Conservation (phyloP, 441 rosid genomes). For the Bruguiera hainesii region DNA sequence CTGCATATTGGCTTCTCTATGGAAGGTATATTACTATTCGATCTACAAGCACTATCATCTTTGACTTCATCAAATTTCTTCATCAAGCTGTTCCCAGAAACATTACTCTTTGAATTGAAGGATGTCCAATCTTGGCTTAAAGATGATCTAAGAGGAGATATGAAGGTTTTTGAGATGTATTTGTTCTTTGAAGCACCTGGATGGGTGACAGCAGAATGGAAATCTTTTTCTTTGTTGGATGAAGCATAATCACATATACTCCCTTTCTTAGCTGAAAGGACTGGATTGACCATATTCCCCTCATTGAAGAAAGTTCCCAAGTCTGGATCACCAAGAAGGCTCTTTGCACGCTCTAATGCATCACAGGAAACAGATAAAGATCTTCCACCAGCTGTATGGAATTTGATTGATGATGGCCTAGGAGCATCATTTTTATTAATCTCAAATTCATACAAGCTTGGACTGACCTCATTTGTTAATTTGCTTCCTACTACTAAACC, state of each 20-base stretch:
- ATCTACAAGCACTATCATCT: not conserved
- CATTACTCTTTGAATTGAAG: constrained; percentile 30
- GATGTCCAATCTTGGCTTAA: constrained; percentile 35
- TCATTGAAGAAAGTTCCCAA: constrained; percentile 52
- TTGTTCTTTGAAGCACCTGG: constrained; percentile 41
- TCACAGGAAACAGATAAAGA: constrained; percentile 78
- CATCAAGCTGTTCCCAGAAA: constrained; percentile 42
- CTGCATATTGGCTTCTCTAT: constrained; percentile 27
- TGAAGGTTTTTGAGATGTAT: constrained; percentile 41
- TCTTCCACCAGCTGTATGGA: constrained; percentile 91
- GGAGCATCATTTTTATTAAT: constrained; percentile 27
- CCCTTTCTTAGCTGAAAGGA: constrained; percentile 32
- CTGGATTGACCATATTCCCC: constrained; percentile 35
- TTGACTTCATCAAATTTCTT: constrained; percentile 51
- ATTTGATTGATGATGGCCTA: constrained; percentile 61
- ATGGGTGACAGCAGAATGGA: constrained; percentile 30
- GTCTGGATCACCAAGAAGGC: constrained; percentile 93
- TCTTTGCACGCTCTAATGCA: constrained; percentile 85
- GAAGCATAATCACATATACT: constrained; percentile 28
- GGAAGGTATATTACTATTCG: constrained; percentile 26
- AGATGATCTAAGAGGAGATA: constrained; percentile 55
- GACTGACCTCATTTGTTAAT: constrained; percentile 22
- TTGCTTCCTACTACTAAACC: constrained; percentile 29
- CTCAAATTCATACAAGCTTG: constrained; percentile 30
- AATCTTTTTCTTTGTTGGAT: constrained; percentile 38